A percentile compares a stretch with the other conserved stretches of the same genome.
Conservation (phyloP, 176 grass and related monocot genomes). For the Chrysopogon serrulatus region DNA sequence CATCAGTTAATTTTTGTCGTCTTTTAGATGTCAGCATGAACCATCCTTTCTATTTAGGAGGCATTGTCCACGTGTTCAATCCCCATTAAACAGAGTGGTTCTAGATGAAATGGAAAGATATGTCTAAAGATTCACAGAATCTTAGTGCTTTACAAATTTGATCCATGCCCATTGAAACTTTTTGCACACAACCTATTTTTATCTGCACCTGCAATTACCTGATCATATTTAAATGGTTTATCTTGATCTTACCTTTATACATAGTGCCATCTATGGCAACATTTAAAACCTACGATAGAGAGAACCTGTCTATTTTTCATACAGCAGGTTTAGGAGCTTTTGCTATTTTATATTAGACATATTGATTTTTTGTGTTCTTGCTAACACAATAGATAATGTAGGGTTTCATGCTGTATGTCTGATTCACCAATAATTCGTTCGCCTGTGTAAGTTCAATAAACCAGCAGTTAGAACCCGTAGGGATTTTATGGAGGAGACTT, state of each 20-base stretch:
- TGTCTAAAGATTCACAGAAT: not conserved
- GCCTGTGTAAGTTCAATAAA: not conserved
- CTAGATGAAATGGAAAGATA: not conserved
- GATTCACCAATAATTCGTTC: not conserved
- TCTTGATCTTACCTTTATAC: not conserved
- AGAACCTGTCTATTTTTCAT: not conserved
- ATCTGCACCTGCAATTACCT: not conserved
- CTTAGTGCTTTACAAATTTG: not conserved
- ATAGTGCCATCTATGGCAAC: not conserved
- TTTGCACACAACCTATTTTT: not conserved
- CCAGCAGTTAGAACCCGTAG: not conserved
- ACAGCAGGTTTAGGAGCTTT: not conserved
- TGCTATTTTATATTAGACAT: not conserved
- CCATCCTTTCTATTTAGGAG: not conserved
- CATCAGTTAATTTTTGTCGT: constrained; percentile 1
- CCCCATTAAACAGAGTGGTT: not conserved
- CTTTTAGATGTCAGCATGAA: not conserved
- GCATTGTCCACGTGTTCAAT: not conserved
- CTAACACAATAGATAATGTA: not conserved
- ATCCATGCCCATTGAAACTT: not conserved
- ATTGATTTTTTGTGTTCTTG: not conserved
- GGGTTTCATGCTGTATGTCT: not conserved
- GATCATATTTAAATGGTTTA: not conserved
- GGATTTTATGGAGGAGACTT: not conserved
- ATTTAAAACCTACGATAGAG: not conserved